Conservation (phyloP, 177 flowering plant genomes). For the Vitis hybrid region DNA sequence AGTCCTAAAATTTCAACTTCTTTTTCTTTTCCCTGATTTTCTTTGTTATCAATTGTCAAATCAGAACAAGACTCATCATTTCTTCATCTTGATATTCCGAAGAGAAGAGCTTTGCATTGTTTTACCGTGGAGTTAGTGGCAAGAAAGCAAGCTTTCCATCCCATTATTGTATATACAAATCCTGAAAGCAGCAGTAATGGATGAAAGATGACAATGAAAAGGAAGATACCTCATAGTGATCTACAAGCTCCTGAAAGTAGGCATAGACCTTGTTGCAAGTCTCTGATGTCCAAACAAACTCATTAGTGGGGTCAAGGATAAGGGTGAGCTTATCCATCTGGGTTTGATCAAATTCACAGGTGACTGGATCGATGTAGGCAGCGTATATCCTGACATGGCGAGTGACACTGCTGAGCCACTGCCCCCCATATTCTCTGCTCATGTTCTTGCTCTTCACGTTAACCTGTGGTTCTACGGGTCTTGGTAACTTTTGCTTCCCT, state of each 20-base stretch:
- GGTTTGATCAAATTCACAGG: constrained; percentile 77
- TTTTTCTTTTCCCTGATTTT: too few relatives aligned
- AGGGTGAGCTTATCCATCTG: constrained; percentile 91
- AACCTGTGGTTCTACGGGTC: constrained; percentile 47
- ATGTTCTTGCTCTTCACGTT: constrained; percentile 74
- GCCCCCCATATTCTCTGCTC: constrained; percentile 72
- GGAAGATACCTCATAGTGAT: constrained; percentile 78
- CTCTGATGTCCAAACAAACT: constrained; percentile 78
- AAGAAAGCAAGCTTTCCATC: background rate
- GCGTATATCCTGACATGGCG: constrained; percentile 81
- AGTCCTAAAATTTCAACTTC: too few relatives aligned
- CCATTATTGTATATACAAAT: background rate
- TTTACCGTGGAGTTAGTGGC: background rate
- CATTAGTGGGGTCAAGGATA: constrained; percentile 75
- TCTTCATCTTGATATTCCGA: too few relatives aligned
- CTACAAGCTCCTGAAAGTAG: constrained; percentile 90
- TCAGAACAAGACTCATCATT: too few relatives aligned
- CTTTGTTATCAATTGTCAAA: too few relatives aligned
- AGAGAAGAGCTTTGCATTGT: too few relatives aligned
- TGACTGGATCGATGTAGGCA: constrained; percentile 80
- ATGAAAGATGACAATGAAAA: background rate
- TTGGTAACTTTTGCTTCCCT: constrained; percentile 19
- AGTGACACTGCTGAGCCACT: constrained; percentile 73
- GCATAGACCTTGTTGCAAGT: constrained; percentile 69
- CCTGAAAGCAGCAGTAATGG: background rate